A percentile compares a stretch with the other conserved stretches of the same genome.
phyloP scores from a whole-genome alignment of 2,329 filamentous ascomycete species.

The Aspergillus costaricaensis region DNA sequence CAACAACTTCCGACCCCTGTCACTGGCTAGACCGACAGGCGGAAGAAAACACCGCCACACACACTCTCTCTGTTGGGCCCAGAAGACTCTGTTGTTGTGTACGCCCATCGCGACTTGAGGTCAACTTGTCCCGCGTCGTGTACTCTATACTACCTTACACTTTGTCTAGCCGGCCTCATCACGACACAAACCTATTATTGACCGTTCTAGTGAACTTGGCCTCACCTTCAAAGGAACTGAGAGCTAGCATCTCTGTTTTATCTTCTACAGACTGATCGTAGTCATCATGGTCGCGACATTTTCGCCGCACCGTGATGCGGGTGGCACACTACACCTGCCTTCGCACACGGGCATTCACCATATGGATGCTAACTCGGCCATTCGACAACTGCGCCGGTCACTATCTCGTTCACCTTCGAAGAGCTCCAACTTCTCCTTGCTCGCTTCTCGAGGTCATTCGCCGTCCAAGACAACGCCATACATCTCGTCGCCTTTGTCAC shows the following conservation, averaged over 20 bases:
- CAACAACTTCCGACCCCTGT: slow-evolving; percentile 10
- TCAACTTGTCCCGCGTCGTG: background rate
- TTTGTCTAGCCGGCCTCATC: slow-evolving; percentile 1
- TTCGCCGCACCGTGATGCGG: slow-evolving; percentile 54
- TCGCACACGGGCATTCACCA: slow-evolving; percentile 82
- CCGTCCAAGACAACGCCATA: slow-evolving; percentile 54
- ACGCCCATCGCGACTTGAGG: slow-evolving; percentile 11
- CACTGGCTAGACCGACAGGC: slow-evolving; percentile 16
- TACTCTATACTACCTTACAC: background rate
- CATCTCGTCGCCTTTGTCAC: slow-evolving; percentile 59
- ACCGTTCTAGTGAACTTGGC: background rate
- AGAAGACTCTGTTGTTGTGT: slow-evolving; percentile 19
- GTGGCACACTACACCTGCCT: slow-evolving; percentile 80
- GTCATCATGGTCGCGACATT: slow-evolving; percentile 52
- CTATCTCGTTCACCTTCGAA: slow-evolving; percentile 94
- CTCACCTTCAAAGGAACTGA: background rate
- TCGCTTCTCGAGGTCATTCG: slow-evolving; percentile 51
- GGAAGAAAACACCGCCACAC: slow-evolving; percentile 18
- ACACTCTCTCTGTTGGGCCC: slow-evolving; percentile 11
- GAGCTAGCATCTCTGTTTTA: background rate
- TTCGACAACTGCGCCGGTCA: slow-evolving; percentile 81
- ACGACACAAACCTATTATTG: background rate
- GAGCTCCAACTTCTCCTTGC: slow-evolving; percentile 66
- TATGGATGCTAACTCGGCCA: slow-evolving; percentile 78
- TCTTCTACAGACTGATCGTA: background rate